Evolutionary conservation across 345 rosid genomes (phyloP).

Genomic region (Corchorus capsularis): DNA sequence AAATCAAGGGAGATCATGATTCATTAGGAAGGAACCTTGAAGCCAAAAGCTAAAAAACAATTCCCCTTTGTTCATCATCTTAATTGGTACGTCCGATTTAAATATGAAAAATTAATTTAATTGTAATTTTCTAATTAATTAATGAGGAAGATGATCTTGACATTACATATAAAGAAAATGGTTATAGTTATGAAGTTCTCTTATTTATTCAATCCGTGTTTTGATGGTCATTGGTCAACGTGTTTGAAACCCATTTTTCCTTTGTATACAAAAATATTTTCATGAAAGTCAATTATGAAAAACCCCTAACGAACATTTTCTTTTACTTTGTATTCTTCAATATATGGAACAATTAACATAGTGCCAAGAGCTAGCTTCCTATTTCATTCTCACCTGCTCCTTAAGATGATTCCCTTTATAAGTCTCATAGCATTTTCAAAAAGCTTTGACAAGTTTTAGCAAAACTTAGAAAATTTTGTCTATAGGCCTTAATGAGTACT

Average conservation of each 20-base stretch:
- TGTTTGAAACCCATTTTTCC: neutral
- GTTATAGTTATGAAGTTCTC: no score
- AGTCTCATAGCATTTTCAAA: neutral
- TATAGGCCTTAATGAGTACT: slow-evolving; percentile 24
- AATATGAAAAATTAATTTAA: neutral
- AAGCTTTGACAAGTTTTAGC: neutral
- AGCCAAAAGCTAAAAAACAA: slow-evolving; percentile 22
- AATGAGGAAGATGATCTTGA: neutral
- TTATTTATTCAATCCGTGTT: neutral
- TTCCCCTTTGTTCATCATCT: slow-evolving; percentile 9
- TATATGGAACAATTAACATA: slow-evolving; percentile 17
- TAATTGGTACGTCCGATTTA: neutral
- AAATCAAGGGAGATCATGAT: neutral
- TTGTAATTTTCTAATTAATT: neutral
- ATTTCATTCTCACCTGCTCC: slow-evolving; percentile 15
- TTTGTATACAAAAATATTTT: neutral
- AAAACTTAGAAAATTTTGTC: neutral
- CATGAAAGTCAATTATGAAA: neutral
- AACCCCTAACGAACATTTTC: neutral
- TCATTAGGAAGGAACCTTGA: neutral
- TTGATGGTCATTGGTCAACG: neutral
- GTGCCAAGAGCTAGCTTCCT: slow-evolving; percentile 25
- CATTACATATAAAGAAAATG: neutral
- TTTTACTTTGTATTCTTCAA: slow-evolving; percentile 22
- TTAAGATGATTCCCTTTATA: slow-evolving; percentile 21